phyloP scores from a whole-genome alignment of 192 early-diverging fungal genomes.

The Linnemannia zychae region DNA sequence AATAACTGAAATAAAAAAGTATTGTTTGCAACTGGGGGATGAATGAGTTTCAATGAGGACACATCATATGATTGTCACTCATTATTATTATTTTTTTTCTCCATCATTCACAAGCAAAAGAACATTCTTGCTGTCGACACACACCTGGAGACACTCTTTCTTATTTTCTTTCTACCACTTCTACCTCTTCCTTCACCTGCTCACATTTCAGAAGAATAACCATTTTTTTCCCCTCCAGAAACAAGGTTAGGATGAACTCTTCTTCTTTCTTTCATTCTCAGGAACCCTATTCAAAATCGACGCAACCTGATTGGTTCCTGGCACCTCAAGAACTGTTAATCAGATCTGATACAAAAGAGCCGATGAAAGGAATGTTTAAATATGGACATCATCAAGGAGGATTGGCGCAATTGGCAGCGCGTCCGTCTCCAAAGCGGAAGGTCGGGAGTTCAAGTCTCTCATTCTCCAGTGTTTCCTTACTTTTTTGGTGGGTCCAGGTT shows the following conservation, averaged over 20 bases:
- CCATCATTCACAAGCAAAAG: no score
- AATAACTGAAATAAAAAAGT: no score
- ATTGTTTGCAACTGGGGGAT: no score
- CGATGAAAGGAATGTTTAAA: background rate
- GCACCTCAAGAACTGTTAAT: background rate
- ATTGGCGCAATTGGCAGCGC: constrained; percentile 46
- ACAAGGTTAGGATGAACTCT: background rate
- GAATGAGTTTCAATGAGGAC: no score
- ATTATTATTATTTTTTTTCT: no score
- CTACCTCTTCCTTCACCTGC: no score
- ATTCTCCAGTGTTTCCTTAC: constrained; percentile 22
- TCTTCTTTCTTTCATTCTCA: background rate
- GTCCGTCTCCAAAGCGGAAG: constrained; percentile 46
- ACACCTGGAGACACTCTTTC: no score
- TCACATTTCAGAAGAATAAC: no score
- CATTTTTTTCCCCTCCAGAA: background rate
- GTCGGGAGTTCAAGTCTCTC: constrained; percentile 44
- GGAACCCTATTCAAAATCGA: background rate
- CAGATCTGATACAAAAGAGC: background rate
- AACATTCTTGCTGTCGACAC: no score
- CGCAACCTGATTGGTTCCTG: background rate
- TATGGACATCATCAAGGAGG: constrained; percentile 13
- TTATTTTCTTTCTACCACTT: no score
- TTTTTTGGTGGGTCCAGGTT: background rate
- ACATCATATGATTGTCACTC: no score